These are phyloP conservation scores for Aspergillus mulundensis DNA, from an alignment of 495 filamentous ascomycete genomes.

Conservation along the genomic window DNA sequence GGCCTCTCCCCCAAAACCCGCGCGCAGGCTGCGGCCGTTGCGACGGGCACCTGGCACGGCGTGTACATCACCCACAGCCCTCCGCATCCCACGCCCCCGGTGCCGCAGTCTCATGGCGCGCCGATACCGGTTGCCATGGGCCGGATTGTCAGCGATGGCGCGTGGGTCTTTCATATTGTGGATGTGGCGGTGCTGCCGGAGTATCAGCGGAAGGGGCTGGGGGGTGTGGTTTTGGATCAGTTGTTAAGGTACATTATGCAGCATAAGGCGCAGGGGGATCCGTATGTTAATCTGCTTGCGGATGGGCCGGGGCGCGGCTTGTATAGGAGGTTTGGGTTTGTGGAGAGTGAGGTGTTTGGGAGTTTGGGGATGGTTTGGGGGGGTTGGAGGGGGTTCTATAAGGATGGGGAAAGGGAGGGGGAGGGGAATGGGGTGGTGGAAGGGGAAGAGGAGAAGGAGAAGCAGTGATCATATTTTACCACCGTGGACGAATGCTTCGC, in stretches of 20 bases:
- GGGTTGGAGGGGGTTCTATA: too few relatives aligned
- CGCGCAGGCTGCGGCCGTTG: conserved; percentile 31
- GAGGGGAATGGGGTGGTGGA: too few relatives aligned
- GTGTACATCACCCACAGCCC: conserved; percentile 34
- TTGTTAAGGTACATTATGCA: conserved; percentile 36
- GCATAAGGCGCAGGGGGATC: conserved; percentile 32
- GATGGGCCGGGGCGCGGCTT: conserved; percentile 41
- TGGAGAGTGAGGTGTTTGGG: conserved; percentile 32
- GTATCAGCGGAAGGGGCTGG: conserved; percentile 49
- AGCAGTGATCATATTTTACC: too few relatives aligned
- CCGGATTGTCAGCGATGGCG: conserved; percentile 50
- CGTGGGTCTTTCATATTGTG: conserved; percentile 51
- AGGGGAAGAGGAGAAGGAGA: too few relatives aligned
- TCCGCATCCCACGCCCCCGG: neutral
- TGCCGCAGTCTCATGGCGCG: neutral
- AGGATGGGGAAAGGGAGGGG: too few relatives aligned
- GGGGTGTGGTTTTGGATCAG: conserved; percentile 40
- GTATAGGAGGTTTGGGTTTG: conserved; percentile 48
- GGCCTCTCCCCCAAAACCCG: conserved; percentile 35
- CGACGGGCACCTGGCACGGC: conserved; percentile 39
- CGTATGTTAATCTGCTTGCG: conserved; percentile 45
- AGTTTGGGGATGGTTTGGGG: conserved; percentile 27
- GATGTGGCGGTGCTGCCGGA: conserved; percentile 49
- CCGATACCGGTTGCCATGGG: conserved; percentile 41
- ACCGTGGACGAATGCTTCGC: too few relatives aligned